Base-by-base conservation (phyloP, 805 yeast genomes). In the Jamesozyma hellenica region DNA sequence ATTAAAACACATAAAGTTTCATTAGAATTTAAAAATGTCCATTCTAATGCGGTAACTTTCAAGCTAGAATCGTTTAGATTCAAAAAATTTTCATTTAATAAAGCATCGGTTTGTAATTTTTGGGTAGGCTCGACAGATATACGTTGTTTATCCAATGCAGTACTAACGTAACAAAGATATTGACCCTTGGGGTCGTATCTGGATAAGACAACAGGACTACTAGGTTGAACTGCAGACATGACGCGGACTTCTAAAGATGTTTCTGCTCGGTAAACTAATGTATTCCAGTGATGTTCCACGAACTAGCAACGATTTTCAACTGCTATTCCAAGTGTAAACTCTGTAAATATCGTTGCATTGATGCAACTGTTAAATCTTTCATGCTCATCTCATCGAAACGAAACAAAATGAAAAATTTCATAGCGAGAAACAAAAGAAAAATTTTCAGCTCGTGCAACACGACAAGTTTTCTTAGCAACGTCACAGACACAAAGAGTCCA, bases 141-240 rank as follows among this genome's bases (percentile, higher is more conserved):
- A 47, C 77, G 75, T 52, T 82, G 90, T 4, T 77, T 67, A 56
- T 83, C 90, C 43, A 85, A 69, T 1, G 85, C 80, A 28, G 75
- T 73, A 16, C 75, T 64, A 1, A 75, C 84, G 34, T 77, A 72
- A 19, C 88, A 86, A 49, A 77, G 69, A 52, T 68, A 70, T 33
- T 71, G 65, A n/a, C 81, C 78, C 1, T 72, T 60, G 11, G 77
- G 69, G 58, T 85, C 90, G 55, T 77, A 84, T 30, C 61, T 63
- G 18, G 79, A 68, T 14, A 64, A 48, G 3, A 47, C 45, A 5
- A 49, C 39, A 16, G 52, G 51, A 7, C 41, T 35, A 10, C 19
- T 15, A 11, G 35, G 7, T 35, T 30, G 32, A 14, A 27, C 32
- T 12, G 31, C 36, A 27, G 42, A 44, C 18, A 63, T 52, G 5